Conservation (phyloP, 2,329 filamentous ascomycete species). For the Blastomyces percursus region DNA sequence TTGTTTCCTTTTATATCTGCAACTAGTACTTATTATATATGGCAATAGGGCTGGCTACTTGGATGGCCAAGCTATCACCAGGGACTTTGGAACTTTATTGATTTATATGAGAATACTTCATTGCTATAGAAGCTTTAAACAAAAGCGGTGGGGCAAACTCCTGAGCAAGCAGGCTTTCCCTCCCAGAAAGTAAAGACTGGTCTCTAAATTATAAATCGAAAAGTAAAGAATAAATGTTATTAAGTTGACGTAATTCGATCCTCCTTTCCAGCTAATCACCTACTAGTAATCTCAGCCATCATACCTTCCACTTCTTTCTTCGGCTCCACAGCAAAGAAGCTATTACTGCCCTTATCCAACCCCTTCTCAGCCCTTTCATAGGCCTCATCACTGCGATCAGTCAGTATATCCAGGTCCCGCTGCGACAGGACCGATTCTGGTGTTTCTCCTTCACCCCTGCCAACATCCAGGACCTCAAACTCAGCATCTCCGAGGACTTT, state of each 20-base stretch:
- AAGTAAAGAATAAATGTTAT: not conserved
- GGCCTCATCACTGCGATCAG: conserved; percentile 60
- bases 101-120: not conserved
- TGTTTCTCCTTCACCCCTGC: conserved; percentile 34
- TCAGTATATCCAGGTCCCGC: conserved; percentile 63
- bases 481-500: conserved; percentile 62
- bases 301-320: conserved; percentile 39
- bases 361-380: conserved; percentile 68
- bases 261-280: not conserved
- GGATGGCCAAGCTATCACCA: not conserved
- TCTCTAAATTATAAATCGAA: not conserved
- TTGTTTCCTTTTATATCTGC: conserved; percentile 9
- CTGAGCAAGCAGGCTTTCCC: not conserved
- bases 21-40: conserved; percentile 2
- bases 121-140: not conserved
- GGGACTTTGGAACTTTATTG: not conserved
- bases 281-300: conserved; percentile 11
- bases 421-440: conserved; percentile 61
- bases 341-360: conserved; percentile 44
- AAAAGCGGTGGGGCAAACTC: not conserved
- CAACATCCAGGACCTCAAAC: conserved; percentile 51
- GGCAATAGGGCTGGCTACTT: not conserved
- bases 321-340: conserved; percentile 74
- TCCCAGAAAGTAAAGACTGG: not conserved
- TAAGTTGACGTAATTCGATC: not conserved